These are phyloP conservation scores for Fusarium sp. DNA, from an alignment of 2,329 filamentous ascomycete species.

Conservation along the genomic window DNA sequence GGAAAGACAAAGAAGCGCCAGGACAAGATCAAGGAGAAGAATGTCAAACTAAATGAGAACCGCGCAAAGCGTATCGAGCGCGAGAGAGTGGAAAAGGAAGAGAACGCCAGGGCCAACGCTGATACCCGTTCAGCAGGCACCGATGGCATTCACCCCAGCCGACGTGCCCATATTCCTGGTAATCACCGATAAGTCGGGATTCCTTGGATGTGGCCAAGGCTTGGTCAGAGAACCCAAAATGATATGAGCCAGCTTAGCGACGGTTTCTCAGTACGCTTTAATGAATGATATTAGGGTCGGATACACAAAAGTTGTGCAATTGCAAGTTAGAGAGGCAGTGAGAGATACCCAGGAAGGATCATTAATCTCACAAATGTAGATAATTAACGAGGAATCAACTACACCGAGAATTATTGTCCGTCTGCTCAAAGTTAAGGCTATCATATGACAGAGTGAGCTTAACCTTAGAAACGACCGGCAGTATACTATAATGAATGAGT, in stretches of 20 bases:
- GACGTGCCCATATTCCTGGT: conserved; percentile 52
- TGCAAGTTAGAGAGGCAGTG: conserved; percentile 36
- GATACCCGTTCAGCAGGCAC: conserved; percentile 41
- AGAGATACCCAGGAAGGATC: conserved; percentile 47
- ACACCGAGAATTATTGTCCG: not conserved
- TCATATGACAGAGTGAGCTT: not conserved
- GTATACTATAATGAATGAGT: not conserved
- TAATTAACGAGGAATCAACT: not conserved
- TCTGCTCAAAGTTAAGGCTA: not conserved
- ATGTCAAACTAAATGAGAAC: conserved; percentile 81
- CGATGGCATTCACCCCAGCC: conserved; percentile 63
- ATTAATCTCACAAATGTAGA: conserved; percentile 33
- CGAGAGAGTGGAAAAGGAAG: conserved; percentile 55
- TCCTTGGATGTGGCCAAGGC: not conserved
- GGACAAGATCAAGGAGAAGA: conserved; percentile 86
- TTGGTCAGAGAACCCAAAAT: not conserved
- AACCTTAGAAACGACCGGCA: not conserved
- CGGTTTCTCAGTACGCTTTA: conserved; percentile 7
- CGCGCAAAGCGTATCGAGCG: conserved; percentile 60
- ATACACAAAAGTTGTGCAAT: conserved; percentile 41
- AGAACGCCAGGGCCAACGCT: conserved; percentile 38
- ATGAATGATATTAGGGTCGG: conserved; percentile 18
- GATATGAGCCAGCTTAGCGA: not conserved
- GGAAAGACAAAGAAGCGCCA: conserved; percentile 78
- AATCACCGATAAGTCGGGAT: conserved; percentile 17